Base-by-base conservation (phyloP, 2,329 filamentous ascomycete species). In the Penicillium sp. region DNA sequence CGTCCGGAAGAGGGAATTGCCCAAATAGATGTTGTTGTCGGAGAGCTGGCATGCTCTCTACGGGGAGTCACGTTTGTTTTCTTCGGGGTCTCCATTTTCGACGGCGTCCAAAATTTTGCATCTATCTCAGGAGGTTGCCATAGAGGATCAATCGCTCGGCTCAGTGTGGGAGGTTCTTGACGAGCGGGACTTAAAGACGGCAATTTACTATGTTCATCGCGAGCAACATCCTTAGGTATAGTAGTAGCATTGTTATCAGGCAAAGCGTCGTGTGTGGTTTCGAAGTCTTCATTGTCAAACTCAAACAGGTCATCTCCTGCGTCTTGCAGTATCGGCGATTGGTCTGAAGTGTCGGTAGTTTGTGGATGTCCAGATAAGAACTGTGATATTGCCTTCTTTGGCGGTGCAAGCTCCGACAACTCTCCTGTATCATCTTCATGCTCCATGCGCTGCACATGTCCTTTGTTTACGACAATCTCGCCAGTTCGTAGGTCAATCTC, bases 401-500 rank as follows among this genome's bases (percentile, higher is more conserved):
- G 42, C 40, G 40, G 60, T n/a, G 52, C 57, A 8, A 60, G 47
- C 43, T 65, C 56, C 7, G 59, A 40, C 28, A 55, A 62, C 56
- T 65, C 38, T 55, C 79, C 77, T 42, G 71, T 67, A 74, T 83
- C 77, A 62, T 81, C 73, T 68, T 87, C 79, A 72, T 83, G 71
- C 67, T 76, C 66, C 80, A 90, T 84, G 66, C 83, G 71, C 51
- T 82, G 70, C 52, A 97, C 71, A 74, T 97, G 94, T 0, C 94
- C 93, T 77, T 96, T 94, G 71, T 97, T 83, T 56, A 97, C 86
- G n/a, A 96, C 81, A 47, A 97, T 85, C 58, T 89, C 79, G 54
- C 90, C 91, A 0, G 89, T 93, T 50, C 80, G 78, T 56, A 96
- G 78, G 71, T 97, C 90, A 65, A 97, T 91, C 74, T 96, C 91